These are phyloP conservation scores for Zygotorulaspora florentina DNA, from an alignment of 805 yeast species.

Conservation along the genomic window DNA sequence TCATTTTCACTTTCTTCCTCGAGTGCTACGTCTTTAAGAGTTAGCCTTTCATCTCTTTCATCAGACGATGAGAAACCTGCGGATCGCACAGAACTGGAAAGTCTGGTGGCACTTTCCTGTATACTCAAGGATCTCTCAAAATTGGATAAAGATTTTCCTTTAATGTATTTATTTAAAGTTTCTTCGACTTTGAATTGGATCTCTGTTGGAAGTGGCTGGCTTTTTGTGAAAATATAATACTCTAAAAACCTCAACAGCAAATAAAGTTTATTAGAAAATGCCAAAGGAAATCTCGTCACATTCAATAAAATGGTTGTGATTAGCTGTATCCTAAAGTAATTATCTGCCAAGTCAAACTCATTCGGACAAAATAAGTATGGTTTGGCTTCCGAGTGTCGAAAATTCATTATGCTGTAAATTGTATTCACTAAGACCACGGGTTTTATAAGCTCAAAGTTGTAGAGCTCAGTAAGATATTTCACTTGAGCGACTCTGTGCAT, in stretches of 20 bases:
- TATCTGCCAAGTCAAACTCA: slow-evolving; percentile 57
- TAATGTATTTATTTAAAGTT: slow-evolving; percentile 34
- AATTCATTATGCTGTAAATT: slow-evolving; percentile 52
- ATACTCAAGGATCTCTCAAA: slow-evolving; percentile 38
- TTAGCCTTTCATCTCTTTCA: not conserved
- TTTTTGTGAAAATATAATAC: slow-evolving; percentile 62
- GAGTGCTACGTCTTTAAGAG: not conserved
- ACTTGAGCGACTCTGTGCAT: slow-evolving; percentile 59
- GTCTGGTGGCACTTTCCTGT: slow-evolving; percentile 41
- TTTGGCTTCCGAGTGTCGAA: slow-evolving; percentile 59
- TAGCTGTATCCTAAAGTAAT: slow-evolving; percentile 68
- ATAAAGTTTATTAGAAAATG: slow-evolving; percentile 29
- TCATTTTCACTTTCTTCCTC: slow-evolving; percentile 17
- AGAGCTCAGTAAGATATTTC: slow-evolving; percentile 56
- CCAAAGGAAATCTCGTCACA: slow-evolving; percentile 20
- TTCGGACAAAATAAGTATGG: slow-evolving; percentile 44
- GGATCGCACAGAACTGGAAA: slow-evolving; percentile 23
- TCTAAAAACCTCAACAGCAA: slow-evolving; percentile 59
- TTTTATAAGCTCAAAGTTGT: slow-evolving; percentile 45
- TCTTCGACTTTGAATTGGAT: slow-evolving; percentile 49
- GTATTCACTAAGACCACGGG: slow-evolving; percentile 47
- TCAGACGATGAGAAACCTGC: not conserved
- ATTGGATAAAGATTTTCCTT: slow-evolving; percentile 22
- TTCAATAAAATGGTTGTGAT: slow-evolving; percentile 42
- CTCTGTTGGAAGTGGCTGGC: slow-evolving; percentile 60